phyloP scores from a whole-genome alignment of 805 yeast species.

The Candida quercuum region DNA sequence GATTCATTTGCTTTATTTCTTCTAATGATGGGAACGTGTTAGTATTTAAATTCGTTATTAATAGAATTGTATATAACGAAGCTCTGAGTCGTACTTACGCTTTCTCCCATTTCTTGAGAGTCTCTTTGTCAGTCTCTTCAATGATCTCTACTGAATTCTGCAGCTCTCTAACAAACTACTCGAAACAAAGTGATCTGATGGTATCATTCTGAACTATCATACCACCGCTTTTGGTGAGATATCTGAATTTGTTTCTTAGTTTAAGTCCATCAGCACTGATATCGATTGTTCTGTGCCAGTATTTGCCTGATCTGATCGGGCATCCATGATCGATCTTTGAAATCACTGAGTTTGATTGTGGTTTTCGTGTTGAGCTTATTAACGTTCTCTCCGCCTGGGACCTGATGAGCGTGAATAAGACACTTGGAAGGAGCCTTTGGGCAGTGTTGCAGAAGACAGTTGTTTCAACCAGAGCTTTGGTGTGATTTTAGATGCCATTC shows the following conservation, averaged over 20 bases:
- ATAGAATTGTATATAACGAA: too few relatives aligned
- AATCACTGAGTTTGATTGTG: slow-evolving; percentile 43
- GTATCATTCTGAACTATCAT: slow-evolving; percentile 57
- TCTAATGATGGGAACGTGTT: background rate
- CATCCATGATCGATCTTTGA: slow-evolving; percentile 52
- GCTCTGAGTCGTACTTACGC: too few relatives aligned
- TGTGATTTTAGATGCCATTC: too few relatives aligned
- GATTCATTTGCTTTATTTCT: slow-evolving; percentile 26
- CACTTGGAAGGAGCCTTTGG: slow-evolving; percentile 38
- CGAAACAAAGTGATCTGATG: slow-evolving; percentile 54
- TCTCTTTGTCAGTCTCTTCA: slow-evolving; percentile 40
- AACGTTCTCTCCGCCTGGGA: slow-evolving; percentile 83
- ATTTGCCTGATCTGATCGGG: slow-evolving; percentile 47
- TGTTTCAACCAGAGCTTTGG: slow-evolving; percentile 45
- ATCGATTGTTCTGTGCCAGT: slow-evolving; percentile 18
- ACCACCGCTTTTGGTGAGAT: slow-evolving; percentile 46
- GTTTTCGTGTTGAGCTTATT: slow-evolving; percentile 67
- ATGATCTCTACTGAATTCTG: slow-evolving; percentile 41
- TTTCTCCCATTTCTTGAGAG: slow-evolving; percentile 46
- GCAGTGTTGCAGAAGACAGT: slow-evolving; percentile 32
- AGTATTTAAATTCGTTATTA: too few relatives aligned
- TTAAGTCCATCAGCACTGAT: background rate
- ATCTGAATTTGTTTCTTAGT: slow-evolving; percentile 35
- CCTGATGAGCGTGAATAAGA: slow-evolving; percentile 63
- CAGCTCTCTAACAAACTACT: slow-evolving; percentile 52